phyloP scores from a whole-genome alignment of 352 stramenopile species.

The Phytophthora constricta region DNA sequence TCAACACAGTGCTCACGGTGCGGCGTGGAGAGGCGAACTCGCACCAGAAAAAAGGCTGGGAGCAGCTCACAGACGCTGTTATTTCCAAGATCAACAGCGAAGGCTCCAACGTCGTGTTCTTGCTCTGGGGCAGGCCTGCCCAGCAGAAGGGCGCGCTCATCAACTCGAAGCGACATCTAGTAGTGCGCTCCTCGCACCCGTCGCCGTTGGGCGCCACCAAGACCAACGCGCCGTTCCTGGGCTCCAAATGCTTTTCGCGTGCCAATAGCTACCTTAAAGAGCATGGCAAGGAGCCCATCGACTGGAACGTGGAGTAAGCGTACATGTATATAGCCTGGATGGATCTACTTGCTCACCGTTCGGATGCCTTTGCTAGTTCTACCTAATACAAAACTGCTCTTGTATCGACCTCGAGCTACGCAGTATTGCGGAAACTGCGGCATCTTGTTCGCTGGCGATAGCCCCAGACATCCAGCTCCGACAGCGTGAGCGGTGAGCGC shows the following conservation, averaged over 20 bases:
- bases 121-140: conserved; percentile 98
- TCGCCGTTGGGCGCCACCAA: conserved; percentile 97
- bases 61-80: conserved; percentile 96
- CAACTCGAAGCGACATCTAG: conserved; percentile 78
- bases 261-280: conserved; percentile 81
- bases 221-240: conserved; percentile 95
- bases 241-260: conserved; percentile 92
- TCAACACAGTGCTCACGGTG: conserved; percentile 99
- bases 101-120: conserved; percentile 93
- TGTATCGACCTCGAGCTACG: conserved; percentile 20
- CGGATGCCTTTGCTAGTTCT: conserved; percentile 13
- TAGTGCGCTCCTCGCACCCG: conserved; percentile 92
- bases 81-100: conserved; percentile 86
- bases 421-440: conserved; percentile 23
- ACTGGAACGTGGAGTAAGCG: conserved; percentile 75
- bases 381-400: conserved; percentile 30
- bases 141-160: conserved; percentile 85
- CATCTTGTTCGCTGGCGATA: conserved; percentile 40
- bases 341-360: conserved; percentile 4
- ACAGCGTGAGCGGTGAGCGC: conserved; percentile 52
- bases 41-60: conserved; percentile 97
- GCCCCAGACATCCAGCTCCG: conserved; percentile 60
- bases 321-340: not conserved
- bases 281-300: conserved; percentile 82
- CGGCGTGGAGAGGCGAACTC: conserved; percentile 91